Base-by-base conservation (phyloP, 2,329 filamentous ascomycete genomes). In the Scleromitrula shiraiana region DNA sequence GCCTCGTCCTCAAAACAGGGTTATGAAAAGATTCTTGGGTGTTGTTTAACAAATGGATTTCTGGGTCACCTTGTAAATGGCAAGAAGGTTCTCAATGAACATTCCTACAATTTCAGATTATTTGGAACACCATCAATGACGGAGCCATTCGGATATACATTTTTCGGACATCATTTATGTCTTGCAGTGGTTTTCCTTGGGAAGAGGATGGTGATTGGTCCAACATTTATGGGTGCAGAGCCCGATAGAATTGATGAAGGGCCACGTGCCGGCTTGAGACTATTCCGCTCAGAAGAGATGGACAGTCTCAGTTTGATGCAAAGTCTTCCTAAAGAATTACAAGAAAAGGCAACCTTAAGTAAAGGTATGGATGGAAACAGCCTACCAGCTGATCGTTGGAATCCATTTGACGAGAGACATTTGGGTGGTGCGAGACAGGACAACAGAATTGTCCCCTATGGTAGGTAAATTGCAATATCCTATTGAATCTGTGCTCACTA, bases 211-310 rank as follows among this genome's bases (percentile, higher is more conserved):
- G 69, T 88, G 37, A 71, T 88, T 2, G 80, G 78, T 0, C 86
- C 86, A 0, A 86, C 81, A 67, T 91, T 91, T 65, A 88, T 83
- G 0, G 86, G 86, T 46, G 86, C 86, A 0, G 86, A 91, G 65
- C 86, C 86, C 0, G 88, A 90, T 57, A 42, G 52, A 24, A 62
- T 62, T 29, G 60, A 62, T 14, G 58, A 59, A n/a, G 60, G 59
- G 4, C 59, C 59, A 14, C 53, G 61, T 46, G 53, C 54, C 2
- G 60, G 59, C 7, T 37, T 59, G 43, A 41, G 55, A 12, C 46
- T 60, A 27, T 61, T 61, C 22, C 29, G 52, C 5, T 51, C 51
- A 7, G 59, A 62, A 33, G 56, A 60, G 24, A 27, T 60, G 39
- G 55, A 57, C 27, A 56, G 57, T 32, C 50, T 63, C 49, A 56